Conservation (phyloP, 2,329 filamentous ascomycete species). For the Keithomyces neogunnii region DNA sequence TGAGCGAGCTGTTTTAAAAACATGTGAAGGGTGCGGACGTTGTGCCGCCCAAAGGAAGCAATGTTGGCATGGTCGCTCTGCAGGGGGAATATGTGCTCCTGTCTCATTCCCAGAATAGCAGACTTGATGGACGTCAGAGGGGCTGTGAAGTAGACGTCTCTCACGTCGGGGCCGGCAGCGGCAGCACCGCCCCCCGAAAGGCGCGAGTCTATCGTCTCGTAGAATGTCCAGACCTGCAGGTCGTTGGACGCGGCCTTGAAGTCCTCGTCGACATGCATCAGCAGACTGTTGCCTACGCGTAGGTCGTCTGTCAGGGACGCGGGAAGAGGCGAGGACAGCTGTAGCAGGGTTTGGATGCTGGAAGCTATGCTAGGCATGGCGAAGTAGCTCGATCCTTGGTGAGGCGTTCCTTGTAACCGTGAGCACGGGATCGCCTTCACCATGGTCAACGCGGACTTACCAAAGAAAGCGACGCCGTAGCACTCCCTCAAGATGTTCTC, state of each 20-base stretch:
- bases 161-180: slow-evolving; percentile 7
- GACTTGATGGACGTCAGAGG: slow-evolving; percentile 52
- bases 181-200: slow-evolving; percentile 32
- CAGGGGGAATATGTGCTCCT: slow-evolving; percentile 43
- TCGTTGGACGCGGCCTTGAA: slow-evolving; percentile 50
- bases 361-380: slow-evolving; percentile 47
- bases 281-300: slow-evolving; percentile 37
- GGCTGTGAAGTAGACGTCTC: slow-evolving; percentile 48
- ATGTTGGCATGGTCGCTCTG: slow-evolving; percentile 48
- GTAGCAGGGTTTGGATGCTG: slow-evolving; percentile 44
- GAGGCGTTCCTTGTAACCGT: slow-evolving; percentile 41
- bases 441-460: slow-evolving; percentile 26
- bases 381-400: slow-evolving; percentile 55
- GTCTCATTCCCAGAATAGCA: slow-evolving; percentile 39
- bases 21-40: slow-evolving; percentile 36
- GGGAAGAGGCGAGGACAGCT: slow-evolving; percentile 42
- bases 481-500: slow-evolving; percentile 44
- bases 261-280: slow-evolving; percentile 42
- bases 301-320: slow-evolving; percentile 40
- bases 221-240: slow-evolving; percentile 53
- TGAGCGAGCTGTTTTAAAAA: slow-evolving; percentile 26
- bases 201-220: slow-evolving; percentile 53
- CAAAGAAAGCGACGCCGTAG: slow-evolving; percentile 53
- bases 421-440: background rate
- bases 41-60: slow-evolving; percentile 43